Percentiles rank a stretch among this genome's conserved stretches.
phyloP scores from a whole-genome alignment of 306 rosid species.

The Neltuma alba region DNA sequence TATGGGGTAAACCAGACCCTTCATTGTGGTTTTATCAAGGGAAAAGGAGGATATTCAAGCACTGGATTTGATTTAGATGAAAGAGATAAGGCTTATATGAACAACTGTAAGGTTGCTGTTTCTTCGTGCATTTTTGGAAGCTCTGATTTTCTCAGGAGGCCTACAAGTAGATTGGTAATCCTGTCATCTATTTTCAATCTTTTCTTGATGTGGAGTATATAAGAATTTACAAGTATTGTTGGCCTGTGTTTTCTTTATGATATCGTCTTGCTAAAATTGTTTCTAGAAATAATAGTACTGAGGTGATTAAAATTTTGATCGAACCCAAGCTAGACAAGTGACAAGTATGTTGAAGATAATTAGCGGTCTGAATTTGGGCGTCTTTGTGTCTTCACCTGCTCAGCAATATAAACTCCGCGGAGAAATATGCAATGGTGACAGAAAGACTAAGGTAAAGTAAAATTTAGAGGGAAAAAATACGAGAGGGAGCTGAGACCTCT shows the following conservation, averaged over 20 bases:
- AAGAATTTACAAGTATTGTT: not conserved
- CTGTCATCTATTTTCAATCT: constrained; percentile 2
- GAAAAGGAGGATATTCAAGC: constrained; percentile 59
- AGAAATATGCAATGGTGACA: constrained; percentile 14
- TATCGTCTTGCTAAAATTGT: constrained; percentile 17
- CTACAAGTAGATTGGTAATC: constrained; percentile 77
- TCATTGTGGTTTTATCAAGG: constrained; percentile 86
- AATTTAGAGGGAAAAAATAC: constrained; percentile 3
- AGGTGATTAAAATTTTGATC: constrained; percentile 1
- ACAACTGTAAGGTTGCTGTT: constrained; percentile 71
- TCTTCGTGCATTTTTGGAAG: constrained; percentile 98
- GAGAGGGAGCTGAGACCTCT: not conserved
- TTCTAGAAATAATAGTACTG: constrained; percentile 11
- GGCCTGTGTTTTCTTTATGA: constrained; percentile 23
- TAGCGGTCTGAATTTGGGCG: not conserved
- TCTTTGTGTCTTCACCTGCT: not conserved
- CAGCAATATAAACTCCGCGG: constrained; percentile 10
- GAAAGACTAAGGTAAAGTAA: too few species aligned
- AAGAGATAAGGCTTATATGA: constrained; percentile 73
- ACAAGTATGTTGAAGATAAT: constrained; percentile 11
- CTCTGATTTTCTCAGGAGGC: constrained; percentile 94
- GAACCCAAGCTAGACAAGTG: not conserved
- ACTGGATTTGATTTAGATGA: constrained; percentile 80
- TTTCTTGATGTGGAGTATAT: constrained; percentile 13
- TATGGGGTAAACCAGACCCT: constrained; percentile 68